A percentile compares a stretch with the other conserved stretches of the same genome.
These are phyloP conservation scores for Scleroderma bovista DNA, from an alignment of 768 basidiomycete species.

Conservation along the genomic window DNA sequence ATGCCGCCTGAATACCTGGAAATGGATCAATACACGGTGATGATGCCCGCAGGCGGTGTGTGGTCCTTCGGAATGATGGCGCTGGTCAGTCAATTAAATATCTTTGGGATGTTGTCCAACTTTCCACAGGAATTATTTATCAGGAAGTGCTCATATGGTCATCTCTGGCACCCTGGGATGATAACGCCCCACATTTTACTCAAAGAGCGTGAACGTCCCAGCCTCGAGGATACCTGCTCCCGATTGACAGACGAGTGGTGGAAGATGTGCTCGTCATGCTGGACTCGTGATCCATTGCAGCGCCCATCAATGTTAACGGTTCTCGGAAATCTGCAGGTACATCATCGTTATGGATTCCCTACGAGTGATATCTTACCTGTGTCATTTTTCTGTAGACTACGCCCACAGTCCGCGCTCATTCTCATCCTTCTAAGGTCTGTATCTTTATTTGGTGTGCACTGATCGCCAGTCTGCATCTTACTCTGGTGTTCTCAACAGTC, in stretches of 20 bases:
- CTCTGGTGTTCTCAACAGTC: too few species aligned
- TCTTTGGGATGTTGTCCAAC: too few species aligned
- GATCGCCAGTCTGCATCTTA: too few species aligned
- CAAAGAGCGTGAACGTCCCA: neutral
- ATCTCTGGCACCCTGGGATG: neutral
- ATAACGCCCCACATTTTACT: neutral
- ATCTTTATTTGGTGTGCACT: too few species aligned
- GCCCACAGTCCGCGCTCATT: too few species aligned
- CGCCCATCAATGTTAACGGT: too few species aligned
- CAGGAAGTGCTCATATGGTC: neutral
- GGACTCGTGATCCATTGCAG: neutral
- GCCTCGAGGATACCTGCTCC: neutral
- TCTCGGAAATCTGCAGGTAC: too few species aligned
- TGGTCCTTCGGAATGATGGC: neutral
- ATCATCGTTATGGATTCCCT: too few species aligned
- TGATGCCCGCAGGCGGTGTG: neutral
- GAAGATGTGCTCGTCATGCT: neutral
- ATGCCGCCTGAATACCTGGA: neutral
- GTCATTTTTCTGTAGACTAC: too few species aligned
- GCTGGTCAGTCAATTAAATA: neutral
- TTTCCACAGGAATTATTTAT: neutral
- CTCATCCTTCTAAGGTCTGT: too few species aligned
- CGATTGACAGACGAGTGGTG: neutral
- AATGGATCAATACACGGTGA: neutral
- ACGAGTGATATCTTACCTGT: too few species aligned